Evolutionary conservation across 768 basidiomycete species (phyloP).

Genomic region (Multifurca ochricompacta): DNA sequence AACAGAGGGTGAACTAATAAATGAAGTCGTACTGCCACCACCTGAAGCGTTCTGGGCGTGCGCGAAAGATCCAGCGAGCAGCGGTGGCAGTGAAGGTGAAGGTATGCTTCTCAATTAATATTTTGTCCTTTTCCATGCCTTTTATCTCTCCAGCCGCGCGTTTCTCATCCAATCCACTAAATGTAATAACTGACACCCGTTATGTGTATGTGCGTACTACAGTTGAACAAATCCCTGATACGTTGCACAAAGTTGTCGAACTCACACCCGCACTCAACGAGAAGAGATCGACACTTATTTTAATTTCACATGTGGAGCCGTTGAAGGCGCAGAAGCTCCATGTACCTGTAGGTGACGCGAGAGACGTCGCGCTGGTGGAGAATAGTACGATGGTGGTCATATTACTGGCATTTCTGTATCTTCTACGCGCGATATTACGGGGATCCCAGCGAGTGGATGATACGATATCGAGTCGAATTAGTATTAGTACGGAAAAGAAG

Average conservation of each 20-base stretch:
- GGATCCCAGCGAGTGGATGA: not conserved
- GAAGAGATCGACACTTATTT: not conserved
- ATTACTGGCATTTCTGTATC: not conserved
- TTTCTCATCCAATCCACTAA: too few relatives aligned
- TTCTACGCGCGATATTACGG: not conserved
- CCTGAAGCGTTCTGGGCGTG: slow-evolving; percentile 11
- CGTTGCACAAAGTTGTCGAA: not conserved
- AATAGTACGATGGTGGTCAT: not conserved
- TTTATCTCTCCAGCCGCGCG: too few relatives aligned
- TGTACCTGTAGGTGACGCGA: slow-evolving; percentile 6
- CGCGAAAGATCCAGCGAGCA: not conserved
- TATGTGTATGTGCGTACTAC: not conserved
- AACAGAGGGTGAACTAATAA: not conserved
- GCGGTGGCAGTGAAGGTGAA: not conserved
- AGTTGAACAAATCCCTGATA: not conserved
- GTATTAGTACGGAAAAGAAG: not conserved
- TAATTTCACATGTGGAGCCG: not conserved
- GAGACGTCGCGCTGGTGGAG: slow-evolving; percentile 9
- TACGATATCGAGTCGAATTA: too few relatives aligned
- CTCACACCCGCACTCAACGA: not conserved
- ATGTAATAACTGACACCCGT: not conserved
- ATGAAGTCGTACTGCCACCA: slow-evolving; percentile 2
- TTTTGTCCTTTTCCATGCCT: not conserved
- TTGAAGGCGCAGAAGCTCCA: slow-evolving; percentile 1
- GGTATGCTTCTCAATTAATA: not conserved